Evolutionary conservation across 129 eudicot genomes (phyloP).

Genomic region (Solidago caesia): DNA sequence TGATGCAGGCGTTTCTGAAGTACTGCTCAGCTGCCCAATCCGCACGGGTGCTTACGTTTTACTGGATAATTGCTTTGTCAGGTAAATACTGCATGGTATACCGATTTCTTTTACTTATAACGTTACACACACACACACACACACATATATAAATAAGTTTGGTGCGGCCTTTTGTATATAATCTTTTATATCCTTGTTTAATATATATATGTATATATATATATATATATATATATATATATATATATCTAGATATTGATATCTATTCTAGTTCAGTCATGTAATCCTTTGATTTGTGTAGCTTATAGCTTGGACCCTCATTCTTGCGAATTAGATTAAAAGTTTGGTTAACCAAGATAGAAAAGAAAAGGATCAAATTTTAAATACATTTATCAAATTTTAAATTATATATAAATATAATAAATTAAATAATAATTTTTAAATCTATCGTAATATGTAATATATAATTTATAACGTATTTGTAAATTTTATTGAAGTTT

Average conservation of each 20-base stretch:
- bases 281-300: neutral
- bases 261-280: neutral
- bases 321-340: neutral
- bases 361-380: neutral
- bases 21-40: constrained; percentile 45
- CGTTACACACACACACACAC: no score
- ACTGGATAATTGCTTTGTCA: constrained; percentile 60
- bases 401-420: no score
- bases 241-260: no score
- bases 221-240: no score
- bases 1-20: constrained; percentile 47
- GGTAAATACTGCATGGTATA: constrained; percentile 33
- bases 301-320: neutral
- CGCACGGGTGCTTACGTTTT: constrained; percentile 63
- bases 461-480: no score
- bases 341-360: neutral
- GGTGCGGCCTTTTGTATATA: neutral
- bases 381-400: no score
- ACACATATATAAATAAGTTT: neutral
- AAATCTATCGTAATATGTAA: no score
- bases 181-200: neutral
- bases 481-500: no score
- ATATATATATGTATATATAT: no score
- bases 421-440: no score
- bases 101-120: neutral